Conservation (phyloP, 2,329 filamentous ascomycete species). For the Arthrobotrys sinensis region DNA sequence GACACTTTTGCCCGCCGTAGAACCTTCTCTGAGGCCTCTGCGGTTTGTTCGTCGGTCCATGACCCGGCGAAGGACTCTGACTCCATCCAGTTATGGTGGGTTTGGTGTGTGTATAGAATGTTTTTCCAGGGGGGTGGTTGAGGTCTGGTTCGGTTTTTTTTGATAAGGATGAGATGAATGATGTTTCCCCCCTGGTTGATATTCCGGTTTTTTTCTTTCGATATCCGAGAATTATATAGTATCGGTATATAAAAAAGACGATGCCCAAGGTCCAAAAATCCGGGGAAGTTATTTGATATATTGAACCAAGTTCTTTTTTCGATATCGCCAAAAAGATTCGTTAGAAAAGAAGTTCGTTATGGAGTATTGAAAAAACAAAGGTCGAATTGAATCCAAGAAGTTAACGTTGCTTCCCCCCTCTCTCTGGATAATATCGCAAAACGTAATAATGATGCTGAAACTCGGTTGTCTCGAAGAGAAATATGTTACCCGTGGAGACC, state of each 20-base stretch:
- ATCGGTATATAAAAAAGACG: slow-evolving; percentile 13
- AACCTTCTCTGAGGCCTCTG: slow-evolving; percentile 74
- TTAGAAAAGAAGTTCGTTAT: slow-evolving; percentile 6
- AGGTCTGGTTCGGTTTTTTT: neutral
- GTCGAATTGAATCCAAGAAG: neutral
- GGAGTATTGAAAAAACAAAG: slow-evolving; percentile 6
- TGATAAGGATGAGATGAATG: slow-evolving; percentile 10
- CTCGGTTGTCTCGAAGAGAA: slow-evolving; percentile 52
- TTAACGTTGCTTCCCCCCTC: neutral
- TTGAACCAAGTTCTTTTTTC: neutral
- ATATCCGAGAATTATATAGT: slow-evolving; percentile 10
- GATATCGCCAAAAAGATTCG: neutral
- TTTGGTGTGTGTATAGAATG: neutral
- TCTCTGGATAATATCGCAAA: slow-evolving; percentile 23
- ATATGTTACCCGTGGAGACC: slow-evolving; percentile 22
- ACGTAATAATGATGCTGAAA: slow-evolving; percentile 52
- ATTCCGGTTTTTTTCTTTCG: neutral
- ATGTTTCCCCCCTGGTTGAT: slow-evolving; percentile 2
- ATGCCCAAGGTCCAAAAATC: neutral
- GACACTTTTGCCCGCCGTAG: slow-evolving; percentile 81
- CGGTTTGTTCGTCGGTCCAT: slow-evolving; percentile 64
- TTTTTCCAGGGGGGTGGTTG: slow-evolving; percentile 1
- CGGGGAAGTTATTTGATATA: neutral
- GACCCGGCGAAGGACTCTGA: slow-evolving; percentile 48
- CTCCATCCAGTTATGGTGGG: slow-evolving; percentile 46